These are phyloP conservation scores for Hydnomerulius pinastri DNA, from an alignment of 768 basidiomycete species.

Conservation along the genomic window DNA sequence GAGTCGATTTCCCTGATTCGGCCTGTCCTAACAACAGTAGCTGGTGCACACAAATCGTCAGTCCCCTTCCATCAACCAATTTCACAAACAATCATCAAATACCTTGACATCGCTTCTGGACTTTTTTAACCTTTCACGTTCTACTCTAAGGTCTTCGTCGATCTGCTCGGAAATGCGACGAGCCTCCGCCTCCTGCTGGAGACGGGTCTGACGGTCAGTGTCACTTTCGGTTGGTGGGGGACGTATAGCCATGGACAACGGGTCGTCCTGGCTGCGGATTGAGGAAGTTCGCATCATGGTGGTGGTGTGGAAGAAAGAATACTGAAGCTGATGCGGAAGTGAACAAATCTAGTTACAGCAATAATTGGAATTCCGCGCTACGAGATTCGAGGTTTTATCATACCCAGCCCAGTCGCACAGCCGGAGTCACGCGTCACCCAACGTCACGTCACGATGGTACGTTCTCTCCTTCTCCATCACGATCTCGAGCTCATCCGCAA, in stretches of 20 bases:
- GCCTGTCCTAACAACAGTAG: slow-evolving; percentile 77
- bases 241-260: slow-evolving; percentile 64
- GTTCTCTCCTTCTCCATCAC: slow-evolving; percentile 23
- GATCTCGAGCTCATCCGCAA: slow-evolving; percentile 17
- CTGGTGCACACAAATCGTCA: slow-evolving; percentile 38
- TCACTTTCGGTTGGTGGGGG: slow-evolving; percentile 71
- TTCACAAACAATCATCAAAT: slow-evolving; percentile 1
- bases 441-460: slow-evolving; percentile 30
- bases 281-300: slow-evolving; percentile 68
- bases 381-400: slow-evolving; percentile 1
- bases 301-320: slow-evolving; percentile 35
- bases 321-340: slow-evolving; percentile 14
- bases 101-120: slow-evolving; percentile 79
- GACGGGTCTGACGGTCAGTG: slow-evolving; percentile 57
- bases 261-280: slow-evolving; percentile 75
- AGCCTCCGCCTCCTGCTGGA: slow-evolving; percentile 70
- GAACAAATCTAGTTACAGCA: background rate
- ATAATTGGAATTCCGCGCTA: slow-evolving; percentile 15
- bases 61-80: background rate
- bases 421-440: slow-evolving; percentile 26
- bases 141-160: slow-evolving; percentile 74
- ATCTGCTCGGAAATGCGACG: slow-evolving; percentile 78
- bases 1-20: slow-evolving; percentile 76
- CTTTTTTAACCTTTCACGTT: slow-evolving; percentile 64
- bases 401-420: background rate